Base-by-base conservation (phyloP, 176 grass and related monocot species). In the Hsuehochloa calcarea region DNA sequence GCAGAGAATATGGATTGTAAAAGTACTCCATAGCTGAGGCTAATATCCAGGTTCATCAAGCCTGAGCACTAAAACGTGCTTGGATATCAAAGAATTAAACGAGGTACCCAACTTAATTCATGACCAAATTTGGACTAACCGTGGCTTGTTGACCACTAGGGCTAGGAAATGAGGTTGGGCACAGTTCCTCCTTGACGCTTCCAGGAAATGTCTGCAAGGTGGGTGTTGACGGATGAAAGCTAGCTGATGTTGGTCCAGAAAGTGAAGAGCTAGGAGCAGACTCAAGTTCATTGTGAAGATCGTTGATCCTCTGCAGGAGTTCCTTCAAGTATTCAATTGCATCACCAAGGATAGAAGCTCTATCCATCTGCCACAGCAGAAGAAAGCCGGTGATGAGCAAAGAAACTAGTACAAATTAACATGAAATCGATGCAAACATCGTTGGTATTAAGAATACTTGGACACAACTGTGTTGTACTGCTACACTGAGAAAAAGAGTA, bases 261-360 rank as follows among this genome's bases (percentile, higher is more conserved):
- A 94, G 56, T 47, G 94, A 86, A 76, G 89, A 90, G 79, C 85
- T 90, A 1, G 92, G 83, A 79, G 64, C 84, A 35, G 92, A 91
- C 74, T 93, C 92, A 0, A 97, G 87, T 81, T 97, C 95, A 31
- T 67, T 80, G 71, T 97, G 90, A 65, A 97, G 92, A 17, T 95
- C 90, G 0, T 88, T 87, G 56, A 97, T 90, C 81, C 79, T 93
- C 62, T 93, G 92, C 55, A 92, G 80, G 37, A 97, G 92, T 37
- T 93, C 95, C 75, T 97, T 95, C 82, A 97, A 39, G 79, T 95
- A 97, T 26, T 97, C 95, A 41, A 95, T 93, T 70, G 95, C 95
- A 58, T 93, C 90, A 40, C 86, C 85, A 26, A 97, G 93, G 68
- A 92, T 92, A 9, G 92, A 97, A 68, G 89, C 87, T 80, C 85